phyloP scores from a whole-genome alignment of 257 asterid genomes.

The Capsicum rhomboideum region DNA sequence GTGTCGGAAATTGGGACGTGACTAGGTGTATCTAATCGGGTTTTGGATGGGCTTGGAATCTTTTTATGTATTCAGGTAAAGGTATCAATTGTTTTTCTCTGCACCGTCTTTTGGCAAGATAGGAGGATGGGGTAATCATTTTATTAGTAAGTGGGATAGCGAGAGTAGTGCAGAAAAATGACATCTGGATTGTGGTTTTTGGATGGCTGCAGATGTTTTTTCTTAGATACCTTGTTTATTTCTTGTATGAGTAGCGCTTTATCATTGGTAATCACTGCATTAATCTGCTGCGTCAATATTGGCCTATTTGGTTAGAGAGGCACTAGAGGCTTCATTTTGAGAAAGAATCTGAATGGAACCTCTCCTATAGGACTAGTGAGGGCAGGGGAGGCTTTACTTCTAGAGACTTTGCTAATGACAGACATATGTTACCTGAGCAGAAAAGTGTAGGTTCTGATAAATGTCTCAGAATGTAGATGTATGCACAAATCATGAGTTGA shows the following conservation, averaged over 20 bases:
- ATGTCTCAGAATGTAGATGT: neutral
- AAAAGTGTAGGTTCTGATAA: neutral
- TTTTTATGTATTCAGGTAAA: neutral
- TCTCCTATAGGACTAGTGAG: neutral
- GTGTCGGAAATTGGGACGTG: neutral
- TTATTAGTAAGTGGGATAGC: neutral
- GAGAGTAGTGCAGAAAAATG: neutral
- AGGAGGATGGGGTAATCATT: neutral
- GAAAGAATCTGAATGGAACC: neutral
- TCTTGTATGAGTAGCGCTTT: neutral
- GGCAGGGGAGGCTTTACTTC: neutral
- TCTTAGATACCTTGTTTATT: neutral
- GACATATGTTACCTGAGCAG: neutral
- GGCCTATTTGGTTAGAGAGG: neutral
- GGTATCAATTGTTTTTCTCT: neutral
- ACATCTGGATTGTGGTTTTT: neutral
- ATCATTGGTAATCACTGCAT: neutral
- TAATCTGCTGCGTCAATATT: neutral
- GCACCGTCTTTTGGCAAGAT: neutral
- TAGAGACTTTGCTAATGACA: neutral
- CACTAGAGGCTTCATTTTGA: neutral
- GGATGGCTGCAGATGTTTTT: neutral
- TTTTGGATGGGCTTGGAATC: neutral
- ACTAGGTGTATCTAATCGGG: neutral
- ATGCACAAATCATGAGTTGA: neutral